Evolutionary conservation across 169 alveolate species (phyloP).

Genomic region (Cryptosporidium baileyi): DNA sequence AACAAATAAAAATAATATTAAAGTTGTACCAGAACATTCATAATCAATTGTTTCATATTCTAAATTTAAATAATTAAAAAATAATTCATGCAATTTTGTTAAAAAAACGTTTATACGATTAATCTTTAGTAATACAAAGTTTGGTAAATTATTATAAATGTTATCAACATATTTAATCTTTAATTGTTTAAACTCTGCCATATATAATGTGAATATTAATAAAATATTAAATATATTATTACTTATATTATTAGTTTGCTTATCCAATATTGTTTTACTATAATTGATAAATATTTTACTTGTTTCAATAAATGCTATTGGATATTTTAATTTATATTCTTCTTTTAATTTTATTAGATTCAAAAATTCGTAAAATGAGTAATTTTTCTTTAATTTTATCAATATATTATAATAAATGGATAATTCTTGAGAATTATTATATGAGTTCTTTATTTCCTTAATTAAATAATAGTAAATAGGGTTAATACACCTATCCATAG

Average conservation of each 20-base stretch:
- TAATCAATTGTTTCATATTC: neutral
- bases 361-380: constrained; percentile 5
- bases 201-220: neutral
- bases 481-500: constrained; percentile 22
- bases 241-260: neutral
- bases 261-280: neutral
- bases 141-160: neutral
- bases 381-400: neutral
- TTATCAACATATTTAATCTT: neutral
- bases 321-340: constrained; percentile 4
- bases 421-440: neutral
- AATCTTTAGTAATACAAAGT: constrained; percentile 18
- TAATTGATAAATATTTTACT: neutral
- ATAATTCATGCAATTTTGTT: neutral
- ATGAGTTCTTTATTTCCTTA: neutral
- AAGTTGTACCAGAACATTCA: neutral
- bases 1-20: neutral
- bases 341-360: neutral
- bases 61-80: neutral
- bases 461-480: neutral
- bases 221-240: neutral
- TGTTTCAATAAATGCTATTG: constrained; percentile 51
- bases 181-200: constrained; percentile 23
- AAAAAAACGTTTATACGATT: constrained; percentile 35
- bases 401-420: neutral